A percentile compares a stretch with the other conserved stretches of the same genome.
These are phyloP conservation scores for Colletotrichum gigasporum DNA, from an alignment of 2,329 filamentous ascomycete species.

Conservation along the genomic window DNA sequence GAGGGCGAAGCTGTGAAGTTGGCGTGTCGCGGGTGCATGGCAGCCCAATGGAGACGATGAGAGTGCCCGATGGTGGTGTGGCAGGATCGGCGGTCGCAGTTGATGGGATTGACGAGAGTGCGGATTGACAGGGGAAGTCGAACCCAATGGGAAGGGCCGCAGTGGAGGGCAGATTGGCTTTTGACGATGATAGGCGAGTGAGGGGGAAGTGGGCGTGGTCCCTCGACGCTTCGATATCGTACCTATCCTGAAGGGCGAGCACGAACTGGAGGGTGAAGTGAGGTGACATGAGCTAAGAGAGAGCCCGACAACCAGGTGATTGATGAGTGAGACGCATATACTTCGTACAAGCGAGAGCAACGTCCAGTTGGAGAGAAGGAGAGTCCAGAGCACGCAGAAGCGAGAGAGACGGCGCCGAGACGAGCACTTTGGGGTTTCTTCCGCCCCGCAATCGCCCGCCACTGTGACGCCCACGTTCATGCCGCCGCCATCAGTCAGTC, in stretches of 20 bases:
- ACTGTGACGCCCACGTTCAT: background rate
- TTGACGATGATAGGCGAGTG: background rate
- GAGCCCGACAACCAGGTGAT: too few relatives aligned
- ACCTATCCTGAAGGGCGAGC: background rate
- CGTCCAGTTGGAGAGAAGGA: too few relatives aligned
- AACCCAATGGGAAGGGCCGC: conserved; percentile 18
- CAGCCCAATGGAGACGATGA: conserved; percentile 18
- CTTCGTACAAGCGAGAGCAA: too few relatives aligned
- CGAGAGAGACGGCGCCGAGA: background rate
- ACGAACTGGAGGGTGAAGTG: background rate
- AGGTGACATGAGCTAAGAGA: background rate
- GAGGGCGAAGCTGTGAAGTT: background rate
- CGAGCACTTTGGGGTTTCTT: background rate
- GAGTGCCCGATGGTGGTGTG: conserved; percentile 26
- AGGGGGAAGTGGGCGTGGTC: background rate
- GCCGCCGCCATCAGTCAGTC: background rate
- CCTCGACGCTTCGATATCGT: background rate
- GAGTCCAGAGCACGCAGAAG: background rate
- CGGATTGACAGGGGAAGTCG: conserved; percentile 9
- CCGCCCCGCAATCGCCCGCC: background rate
- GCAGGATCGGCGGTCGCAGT: conserved; percentile 28
- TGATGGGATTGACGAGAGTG: conserved; percentile 18
- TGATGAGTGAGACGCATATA: too few relatives aligned
- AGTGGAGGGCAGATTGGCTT: conserved; percentile 2
- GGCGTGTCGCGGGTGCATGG: conserved; percentile 22